phyloP scores from a whole-genome alignment of 768 basidiomycete genomes.

The Myochromella boudieri region DNA sequence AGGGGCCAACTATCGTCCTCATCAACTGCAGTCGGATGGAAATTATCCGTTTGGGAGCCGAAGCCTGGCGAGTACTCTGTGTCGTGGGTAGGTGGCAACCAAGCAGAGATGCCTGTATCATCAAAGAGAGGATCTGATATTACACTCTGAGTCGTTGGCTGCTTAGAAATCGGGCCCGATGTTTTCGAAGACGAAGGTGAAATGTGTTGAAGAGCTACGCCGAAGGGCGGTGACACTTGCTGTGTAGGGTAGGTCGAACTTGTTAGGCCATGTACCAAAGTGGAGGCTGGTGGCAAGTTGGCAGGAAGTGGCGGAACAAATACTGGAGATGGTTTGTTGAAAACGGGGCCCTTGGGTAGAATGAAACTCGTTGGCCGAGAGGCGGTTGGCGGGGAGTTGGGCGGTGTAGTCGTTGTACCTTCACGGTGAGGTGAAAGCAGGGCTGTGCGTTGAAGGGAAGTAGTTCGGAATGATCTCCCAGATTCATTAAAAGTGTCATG shows the following conservation, averaged over 20 bases:
- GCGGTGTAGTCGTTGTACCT: constrained; percentile 56
- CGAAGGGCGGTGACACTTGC: constrained; percentile 46
- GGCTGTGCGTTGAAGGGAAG: constrained; percentile 12
- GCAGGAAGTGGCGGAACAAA: constrained; percentile 44
- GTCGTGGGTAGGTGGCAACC: constrained; percentile 64
- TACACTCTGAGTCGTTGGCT: constrained; percentile 55
- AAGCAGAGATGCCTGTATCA: constrained; percentile 43
- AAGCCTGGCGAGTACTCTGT: constrained; percentile 44
- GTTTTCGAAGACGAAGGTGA: constrained; percentile 30
- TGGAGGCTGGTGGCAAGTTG: constrained; percentile 30
- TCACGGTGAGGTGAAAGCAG: constrained; percentile 20
- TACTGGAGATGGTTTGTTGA: constrained; percentile 57
- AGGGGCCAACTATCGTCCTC: constrained; percentile 79
- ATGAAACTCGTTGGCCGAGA: constrained; percentile 32
- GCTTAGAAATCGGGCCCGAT: constrained; percentile 39
- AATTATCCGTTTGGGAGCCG: constrained; percentile 35
- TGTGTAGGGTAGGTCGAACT: constrained; percentile 36
- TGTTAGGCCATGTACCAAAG: constrained; percentile 5
- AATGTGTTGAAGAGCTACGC: constrained; percentile 32
- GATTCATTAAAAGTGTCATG: constrained; percentile 32
- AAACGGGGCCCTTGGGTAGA: constrained; percentile 47
- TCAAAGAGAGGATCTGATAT: constrained; percentile 54
- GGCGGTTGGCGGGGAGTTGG: constrained; percentile 53
- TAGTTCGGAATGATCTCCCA: constrained; percentile 25
- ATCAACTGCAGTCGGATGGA: constrained; percentile 34